A percentile compares a stretch with the other conserved stretches of the same genome.
phyloP scores from a whole-genome alignment of 768 basidiomycete species.

The Lactifluus pinguis region DNA sequence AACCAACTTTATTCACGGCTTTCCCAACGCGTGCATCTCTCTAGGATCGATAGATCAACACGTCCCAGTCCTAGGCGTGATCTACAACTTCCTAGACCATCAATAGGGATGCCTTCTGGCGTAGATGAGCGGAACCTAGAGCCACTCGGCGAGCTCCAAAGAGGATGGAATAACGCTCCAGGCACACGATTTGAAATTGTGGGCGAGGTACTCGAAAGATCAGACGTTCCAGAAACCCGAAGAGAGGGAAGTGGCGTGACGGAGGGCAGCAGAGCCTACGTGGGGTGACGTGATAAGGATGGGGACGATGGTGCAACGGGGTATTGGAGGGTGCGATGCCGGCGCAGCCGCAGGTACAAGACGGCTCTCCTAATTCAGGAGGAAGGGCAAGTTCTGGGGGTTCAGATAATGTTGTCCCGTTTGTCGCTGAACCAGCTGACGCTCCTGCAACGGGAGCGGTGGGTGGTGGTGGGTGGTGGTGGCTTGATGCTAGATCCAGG shows the following conservation, averaged over 20 bases:
- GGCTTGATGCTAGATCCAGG: slow-evolving; percentile 59
- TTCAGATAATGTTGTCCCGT: background rate
- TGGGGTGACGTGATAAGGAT: slow-evolving; percentile 18
- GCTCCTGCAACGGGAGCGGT: slow-evolving; percentile 15
- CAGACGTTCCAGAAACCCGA: slow-evolving; percentile 16
- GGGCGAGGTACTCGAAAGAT: background rate
- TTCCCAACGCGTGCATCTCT: slow-evolving; percentile 84
- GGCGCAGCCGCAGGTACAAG: background rate
- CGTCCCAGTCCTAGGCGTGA: slow-evolving; percentile 43
- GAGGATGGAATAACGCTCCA: slow-evolving; percentile 15
- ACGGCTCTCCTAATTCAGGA: slow-evolving; percentile 6
- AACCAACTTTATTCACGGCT: slow-evolving; percentile 80
- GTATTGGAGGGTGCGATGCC: slow-evolving; percentile 2
- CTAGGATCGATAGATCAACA: slow-evolving; percentile 80
- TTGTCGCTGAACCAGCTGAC: background rate
- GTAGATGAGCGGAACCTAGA: slow-evolving; percentile 9
- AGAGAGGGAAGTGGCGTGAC: slow-evolving; percentile 11
- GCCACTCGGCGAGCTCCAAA: slow-evolving; percentile 19
- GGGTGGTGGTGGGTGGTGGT: slow-evolving; percentile 18
- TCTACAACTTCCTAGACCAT: slow-evolving; percentile 68
- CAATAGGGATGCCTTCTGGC: slow-evolving; percentile 34
- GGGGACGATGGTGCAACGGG: slow-evolving; percentile 21
- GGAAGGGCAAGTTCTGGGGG: slow-evolving; percentile 3
- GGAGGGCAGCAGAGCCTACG: slow-evolving; percentile 3
- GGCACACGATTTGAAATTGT: slow-evolving; percentile 10